Conservation (phyloP, 768 basidiomycete species). For the Phaeolepiota aurea region DNA sequence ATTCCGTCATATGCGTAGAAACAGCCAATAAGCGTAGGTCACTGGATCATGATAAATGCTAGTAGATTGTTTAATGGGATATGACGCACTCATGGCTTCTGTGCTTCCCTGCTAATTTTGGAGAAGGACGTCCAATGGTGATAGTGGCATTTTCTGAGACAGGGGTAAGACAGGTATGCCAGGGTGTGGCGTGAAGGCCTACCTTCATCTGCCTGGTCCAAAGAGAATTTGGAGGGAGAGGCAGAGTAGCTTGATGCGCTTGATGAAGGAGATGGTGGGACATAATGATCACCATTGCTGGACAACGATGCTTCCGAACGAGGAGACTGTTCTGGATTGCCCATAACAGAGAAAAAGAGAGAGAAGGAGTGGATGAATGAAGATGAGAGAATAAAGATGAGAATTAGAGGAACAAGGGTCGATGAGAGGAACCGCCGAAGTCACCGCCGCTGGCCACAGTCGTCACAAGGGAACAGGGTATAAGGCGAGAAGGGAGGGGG, state of each 20-base stretch:
- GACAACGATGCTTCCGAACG: constrained; percentile 15
- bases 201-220: constrained; percentile 62
- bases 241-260: constrained; percentile 25
- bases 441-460: constrained; percentile 32
- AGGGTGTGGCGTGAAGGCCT: constrained; percentile 11
- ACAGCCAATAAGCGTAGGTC: constrained; percentile 71
- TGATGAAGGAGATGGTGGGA: constrained; percentile 29
- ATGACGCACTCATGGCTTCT: constrained; percentile 62
- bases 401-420: constrained; percentile 11
- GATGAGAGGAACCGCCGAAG: constrained; percentile 46
- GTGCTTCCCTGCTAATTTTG: constrained; percentile 40
- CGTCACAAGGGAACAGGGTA: constrained; percentile 27
- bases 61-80: constrained; percentile 6
- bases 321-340: constrained; percentile 21
- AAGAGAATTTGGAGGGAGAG: constrained; percentile 48
- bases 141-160: constrained; percentile 65
- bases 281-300: constrained; percentile 21
- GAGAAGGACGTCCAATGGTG: constrained; percentile 41
- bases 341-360: constrained; percentile 17
- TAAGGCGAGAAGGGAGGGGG: constrained; percentile 29
- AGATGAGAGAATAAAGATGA: constrained; percentile 9
- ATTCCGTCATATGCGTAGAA: constrained; percentile 81
- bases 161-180: constrained; percentile 8
- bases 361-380: constrained; percentile 13
- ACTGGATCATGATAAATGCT: constrained; percentile 27